These are phyloP conservation scores for Annona squamosa DNA, from an alignment of 164 flowering plant species.

Conservation along the genomic window DNA sequence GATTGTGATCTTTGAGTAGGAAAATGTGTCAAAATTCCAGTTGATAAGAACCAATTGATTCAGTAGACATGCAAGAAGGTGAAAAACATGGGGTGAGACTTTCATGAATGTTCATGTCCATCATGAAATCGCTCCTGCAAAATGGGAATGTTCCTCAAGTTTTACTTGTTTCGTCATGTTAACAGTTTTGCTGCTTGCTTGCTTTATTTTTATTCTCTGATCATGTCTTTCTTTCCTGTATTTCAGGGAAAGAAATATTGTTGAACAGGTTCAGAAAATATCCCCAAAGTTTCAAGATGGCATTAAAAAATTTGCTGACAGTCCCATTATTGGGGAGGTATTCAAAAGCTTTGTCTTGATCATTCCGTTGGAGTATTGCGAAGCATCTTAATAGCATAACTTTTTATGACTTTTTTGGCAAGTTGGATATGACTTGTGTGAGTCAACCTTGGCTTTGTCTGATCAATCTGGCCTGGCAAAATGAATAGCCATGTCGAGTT, in stretches of 20 bases:
- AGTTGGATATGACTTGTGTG: neutral
- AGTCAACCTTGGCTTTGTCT: too few relatives aligned
- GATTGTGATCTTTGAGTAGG: neutral
- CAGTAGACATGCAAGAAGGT: neutral
- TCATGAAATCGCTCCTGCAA: too few relatives aligned
- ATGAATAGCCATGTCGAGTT: too few relatives aligned
- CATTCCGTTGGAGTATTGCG: neutral
- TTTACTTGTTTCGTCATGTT: too few relatives aligned
- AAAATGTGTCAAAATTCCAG: neutral
- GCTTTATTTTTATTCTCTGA: neutral
- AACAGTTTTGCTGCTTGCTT: too few relatives aligned
- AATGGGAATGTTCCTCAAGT: too few relatives aligned
- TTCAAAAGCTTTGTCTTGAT: neutral
- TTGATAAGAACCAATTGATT: neutral
- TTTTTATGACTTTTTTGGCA: neutral
- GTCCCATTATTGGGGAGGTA: slow-evolving; percentile 98
- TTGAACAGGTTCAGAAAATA: slow-evolving; percentile 51
- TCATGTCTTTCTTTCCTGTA: neutral
- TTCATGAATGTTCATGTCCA: too few relatives aligned
- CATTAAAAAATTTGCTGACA: slow-evolving; percentile 62
- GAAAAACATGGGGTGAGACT: too few relatives aligned
- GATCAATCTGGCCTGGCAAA: too few relatives aligned
- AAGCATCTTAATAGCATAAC: neutral
- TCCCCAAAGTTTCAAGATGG: slow-evolving; percentile 87
- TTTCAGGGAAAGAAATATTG: slow-evolving; percentile 82